These are phyloP conservation scores for Didymella segeticola DNA, from an alignment of 2,329 filamentous ascomycete species.

Conservation along the genomic window DNA sequence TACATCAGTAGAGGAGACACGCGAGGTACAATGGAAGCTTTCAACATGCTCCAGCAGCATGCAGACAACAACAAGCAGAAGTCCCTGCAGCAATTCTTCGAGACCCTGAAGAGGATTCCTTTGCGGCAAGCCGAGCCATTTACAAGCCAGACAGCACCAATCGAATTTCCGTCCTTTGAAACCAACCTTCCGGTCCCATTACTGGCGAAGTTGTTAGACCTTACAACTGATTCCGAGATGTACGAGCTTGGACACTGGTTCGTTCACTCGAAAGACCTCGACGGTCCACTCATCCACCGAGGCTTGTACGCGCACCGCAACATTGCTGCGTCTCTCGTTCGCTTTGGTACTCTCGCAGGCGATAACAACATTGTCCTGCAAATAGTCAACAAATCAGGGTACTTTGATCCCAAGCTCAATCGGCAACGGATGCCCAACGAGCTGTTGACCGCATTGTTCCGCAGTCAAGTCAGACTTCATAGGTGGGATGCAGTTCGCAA, in stretches of 20 bases:
- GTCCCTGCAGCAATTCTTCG: conserved; percentile 53
- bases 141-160: conserved; percentile 35
- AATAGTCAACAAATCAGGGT: conserved; percentile 33
- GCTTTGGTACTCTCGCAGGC: conserved; percentile 60
- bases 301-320: conserved; percentile 55
- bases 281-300: conserved; percentile 60
- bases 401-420: conserved; percentile 25
- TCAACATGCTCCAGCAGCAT: conserved; percentile 48
- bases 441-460: conserved; percentile 49
- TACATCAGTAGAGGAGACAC: conserved; percentile 50
- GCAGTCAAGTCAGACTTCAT: conserved; percentile 51
- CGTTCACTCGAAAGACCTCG: conserved; percentile 59
- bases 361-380: conserved; percentile 50
- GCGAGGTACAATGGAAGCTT: conserved; percentile 46
- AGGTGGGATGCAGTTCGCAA: conserved; percentile 51
- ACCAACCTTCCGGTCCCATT: conserved; percentile 55
- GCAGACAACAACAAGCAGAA: conserved; percentile 54
- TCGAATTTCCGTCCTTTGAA: conserved; percentile 56
- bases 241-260: conserved; percentile 62
- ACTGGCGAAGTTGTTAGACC: conserved; percentile 59
- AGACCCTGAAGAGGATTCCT: conserved; percentile 31
- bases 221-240: conserved; percentile 55
- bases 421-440: conserved; percentile 41
- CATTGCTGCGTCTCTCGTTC: conserved; percentile 61
- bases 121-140: conserved; percentile 33